Percentiles rank a stretch among this genome's conserved stretches.
phyloP scores from a whole-genome alignment of 1,139 yeast genomes.

The Suhomyces chickasaworum region DNA sequence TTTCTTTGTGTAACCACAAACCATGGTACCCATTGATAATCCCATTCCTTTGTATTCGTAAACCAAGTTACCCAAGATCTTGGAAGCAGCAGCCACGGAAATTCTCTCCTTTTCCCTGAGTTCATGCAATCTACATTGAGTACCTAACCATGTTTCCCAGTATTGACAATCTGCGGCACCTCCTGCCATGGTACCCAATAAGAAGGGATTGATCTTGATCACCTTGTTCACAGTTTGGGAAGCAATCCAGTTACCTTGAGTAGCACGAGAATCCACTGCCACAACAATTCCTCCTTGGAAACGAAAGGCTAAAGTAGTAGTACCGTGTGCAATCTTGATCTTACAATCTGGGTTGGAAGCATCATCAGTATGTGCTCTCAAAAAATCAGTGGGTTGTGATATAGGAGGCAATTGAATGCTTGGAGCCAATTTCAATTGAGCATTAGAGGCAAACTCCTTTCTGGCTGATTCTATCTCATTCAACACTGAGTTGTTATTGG shows the following conservation, averaged over 20 bases:
- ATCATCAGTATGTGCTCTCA: slow-evolving; percentile 98
- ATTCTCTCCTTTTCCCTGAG: slow-evolving; percentile 92
- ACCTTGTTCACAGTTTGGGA: slow-evolving; percentile 98
- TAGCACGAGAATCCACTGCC: slow-evolving; percentile 97
- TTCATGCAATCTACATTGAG: slow-evolving; percentile 95
- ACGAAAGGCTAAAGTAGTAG: slow-evolving; percentile 95
- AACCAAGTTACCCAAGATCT: slow-evolving; percentile 86
- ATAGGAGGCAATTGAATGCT: slow-evolving; percentile 77
- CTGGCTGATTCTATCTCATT: slow-evolving; percentile 35
- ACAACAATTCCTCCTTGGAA: slow-evolving; percentile 95
- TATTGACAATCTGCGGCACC: slow-evolving; percentile 99
- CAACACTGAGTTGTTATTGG: slow-evolving; percentile 31
- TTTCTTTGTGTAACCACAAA: slow-evolving; percentile 93
- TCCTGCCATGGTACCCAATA: slow-evolving; percentile 99
- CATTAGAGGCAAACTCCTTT: slow-evolving; percentile 25
- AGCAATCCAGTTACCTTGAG: slow-evolving; percentile 99
- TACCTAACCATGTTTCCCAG: slow-evolving; percentile 99
- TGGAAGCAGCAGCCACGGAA: slow-evolving; percentile 95
- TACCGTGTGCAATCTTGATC: slow-evolving; percentile 97
- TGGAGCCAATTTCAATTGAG: slow-evolving; percentile 56
- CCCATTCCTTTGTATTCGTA: slow-evolving; percentile 98
- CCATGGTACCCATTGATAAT: slow-evolving; percentile 98
- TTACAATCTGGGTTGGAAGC: slow-evolving; percentile 88
- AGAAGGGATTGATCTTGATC: slow-evolving; percentile 90
- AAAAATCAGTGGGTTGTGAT: slow-evolving; percentile 88